Conservation (phyloP, 1,284 basidiomycete species). For the Xanthoconium separans region DNA sequence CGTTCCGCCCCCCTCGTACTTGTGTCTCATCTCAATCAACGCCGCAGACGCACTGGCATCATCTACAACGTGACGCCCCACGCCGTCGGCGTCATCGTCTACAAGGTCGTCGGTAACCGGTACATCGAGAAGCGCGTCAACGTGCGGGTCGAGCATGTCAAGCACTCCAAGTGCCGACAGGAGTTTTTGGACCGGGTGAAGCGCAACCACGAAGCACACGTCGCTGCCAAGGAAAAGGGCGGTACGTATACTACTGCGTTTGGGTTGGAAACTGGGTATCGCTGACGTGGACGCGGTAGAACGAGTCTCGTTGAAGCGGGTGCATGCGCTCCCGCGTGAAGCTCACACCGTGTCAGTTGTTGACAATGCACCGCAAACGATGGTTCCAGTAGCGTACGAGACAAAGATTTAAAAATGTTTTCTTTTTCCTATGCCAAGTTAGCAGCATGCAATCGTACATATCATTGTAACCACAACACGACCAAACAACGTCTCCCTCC, state of each 20-base stretch:
- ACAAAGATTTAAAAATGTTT: conserved; percentile 66
- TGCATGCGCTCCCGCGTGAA: conserved; percentile 83
- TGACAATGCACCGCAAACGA: conserved; percentile 90
- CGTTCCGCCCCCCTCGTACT: not conserved
- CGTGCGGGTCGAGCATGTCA: conserved; percentile 97
- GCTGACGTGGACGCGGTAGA: conserved; percentile 43
- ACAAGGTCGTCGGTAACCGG: conserved; percentile 99
- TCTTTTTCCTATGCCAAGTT: conserved; percentile 14
- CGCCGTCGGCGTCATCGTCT: conserved; percentile 94
- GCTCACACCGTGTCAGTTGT: conserved; percentile 73
- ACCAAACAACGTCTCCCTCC: conserved; percentile 11
- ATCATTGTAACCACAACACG: not conserved
- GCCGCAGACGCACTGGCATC: conserved; percentile 86
- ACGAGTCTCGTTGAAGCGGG: conserved; percentile 84
- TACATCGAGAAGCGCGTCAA: conserved; percentile 99
- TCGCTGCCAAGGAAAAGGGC: conserved; percentile 85
- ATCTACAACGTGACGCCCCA: conserved; percentile 97
- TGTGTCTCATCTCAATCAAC: not conserved
- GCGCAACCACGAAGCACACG: conserved; percentile 86
- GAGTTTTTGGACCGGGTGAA: conserved; percentile 98
- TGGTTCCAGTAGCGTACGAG: conserved; percentile 89
- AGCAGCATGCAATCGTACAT: not conserved
- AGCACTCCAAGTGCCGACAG: conserved; percentile 98
- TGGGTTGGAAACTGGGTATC: not conserved
- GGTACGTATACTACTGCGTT: conserved; percentile 51